Base-by-base conservation (phyloP, 495 filamentous ascomycete species). In the Talaromyces proteolyticus region DNA sequence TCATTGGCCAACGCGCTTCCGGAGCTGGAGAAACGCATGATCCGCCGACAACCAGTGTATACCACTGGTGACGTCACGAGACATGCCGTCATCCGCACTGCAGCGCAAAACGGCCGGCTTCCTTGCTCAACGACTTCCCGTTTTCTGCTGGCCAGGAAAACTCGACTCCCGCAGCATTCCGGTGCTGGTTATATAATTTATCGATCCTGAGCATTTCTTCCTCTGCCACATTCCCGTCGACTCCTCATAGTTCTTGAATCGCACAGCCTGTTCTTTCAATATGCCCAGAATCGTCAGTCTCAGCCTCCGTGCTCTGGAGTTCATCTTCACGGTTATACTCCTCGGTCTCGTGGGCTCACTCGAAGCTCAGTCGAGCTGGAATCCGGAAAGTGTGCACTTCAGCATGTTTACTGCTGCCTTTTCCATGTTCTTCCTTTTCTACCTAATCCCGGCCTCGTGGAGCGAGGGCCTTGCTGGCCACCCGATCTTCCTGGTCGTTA, bases 281-380 rank as follows among this genome's bases (percentile, higher is more conserved):
- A 49, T 49, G 47, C 29, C 47, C 4, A 34, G 36, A 29, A 26
- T 49, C 37, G 25, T 49, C 16, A 22, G 37, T 16, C 20, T 41
- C 7, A 22, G 37, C 36, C 47, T 49, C 36, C 47, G 47, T n/a
- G 47, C 47, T 20, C 47, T 49, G 16, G 47, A 86, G 77, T 84
- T 87, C 68, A 19, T 87, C 53, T 86, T 73, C 71, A 75, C 82
- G n/a, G 64, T 88, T 23, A 73, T 88, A 59, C 60, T 84, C 55
- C 78, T 85, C 65, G 76, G 84, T 18, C 70, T 89, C 21, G 57
- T 85, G 49, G 85, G 83, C 54, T 84, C 87, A 68, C 84, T 87
- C 72, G 82, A 88, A 58, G 66, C 72, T 49, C 63, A 74, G 4
- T 66, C 80, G 0, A 47, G 63, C 42, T 79, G 79, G 37, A 84